Percentiles rank a stretch among this genome's conserved stretches.
phyloP scores from a whole-genome alignment of 1,284 basidiomycete species.

The Filobasidium uniguttulatum region DNA sequence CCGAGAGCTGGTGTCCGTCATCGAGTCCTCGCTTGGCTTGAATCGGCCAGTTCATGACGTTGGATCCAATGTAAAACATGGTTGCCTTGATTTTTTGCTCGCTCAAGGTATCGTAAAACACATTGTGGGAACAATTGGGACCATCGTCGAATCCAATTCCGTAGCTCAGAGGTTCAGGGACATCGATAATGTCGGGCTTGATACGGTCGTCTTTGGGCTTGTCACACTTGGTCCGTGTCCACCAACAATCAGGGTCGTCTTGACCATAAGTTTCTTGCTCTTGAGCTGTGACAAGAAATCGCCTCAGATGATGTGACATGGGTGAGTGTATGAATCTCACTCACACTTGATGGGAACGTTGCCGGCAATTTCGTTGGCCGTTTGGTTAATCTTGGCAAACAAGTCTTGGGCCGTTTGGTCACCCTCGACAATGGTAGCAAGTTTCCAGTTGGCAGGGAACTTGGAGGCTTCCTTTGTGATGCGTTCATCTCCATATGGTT shows the following conservation, averaged over 20 bases:
- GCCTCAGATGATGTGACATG: not conserved
- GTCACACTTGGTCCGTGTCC: conserved; percentile 31
- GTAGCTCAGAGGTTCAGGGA: conserved; percentile 41
- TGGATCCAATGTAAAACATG: conserved; percentile 41
- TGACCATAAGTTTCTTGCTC: too few species aligned
- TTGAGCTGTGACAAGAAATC: too few species aligned
- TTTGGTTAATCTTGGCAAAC: conserved; percentile 29
- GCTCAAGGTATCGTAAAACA: conserved; percentile 41
- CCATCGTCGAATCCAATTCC: conserved; percentile 44
- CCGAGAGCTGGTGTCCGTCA: conserved; percentile 38
- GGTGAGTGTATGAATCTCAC: conserved; percentile 19
- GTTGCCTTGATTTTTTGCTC: conserved; percentile 42
- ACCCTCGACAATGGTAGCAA: conserved; percentile 29
- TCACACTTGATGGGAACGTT: conserved; percentile 29
- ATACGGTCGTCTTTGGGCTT: conserved; percentile 26
- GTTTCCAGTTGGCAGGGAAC: conserved; percentile 35
- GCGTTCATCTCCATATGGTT: conserved; percentile 28
- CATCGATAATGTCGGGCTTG: conserved; percentile 31
- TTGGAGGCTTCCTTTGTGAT: conserved; percentile 17
- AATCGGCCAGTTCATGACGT: conserved; percentile 44
- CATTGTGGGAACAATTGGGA: conserved; percentile 41
- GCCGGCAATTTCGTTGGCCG: conserved; percentile 26
- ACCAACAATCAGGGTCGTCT: conserved; percentile 37
- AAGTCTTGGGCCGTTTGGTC: conserved; percentile 34
- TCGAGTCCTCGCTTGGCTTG: conserved; percentile 40